phyloP scores from a whole-genome alignment of 306 rosid genomes.

The Cotoneaster glaucophyllus region DNA sequence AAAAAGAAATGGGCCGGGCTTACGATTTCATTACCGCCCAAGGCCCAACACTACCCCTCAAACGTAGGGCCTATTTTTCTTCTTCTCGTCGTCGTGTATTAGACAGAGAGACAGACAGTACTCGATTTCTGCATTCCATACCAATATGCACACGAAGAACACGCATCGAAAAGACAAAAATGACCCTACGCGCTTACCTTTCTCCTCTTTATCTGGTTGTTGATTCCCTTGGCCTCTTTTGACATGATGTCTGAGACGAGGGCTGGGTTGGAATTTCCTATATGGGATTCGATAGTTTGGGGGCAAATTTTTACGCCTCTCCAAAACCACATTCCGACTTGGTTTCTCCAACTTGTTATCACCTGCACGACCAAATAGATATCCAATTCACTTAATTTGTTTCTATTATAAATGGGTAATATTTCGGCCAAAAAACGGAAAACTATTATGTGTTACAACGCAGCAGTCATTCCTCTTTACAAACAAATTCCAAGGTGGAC shows the following conservation, averaged over 20 bases:
- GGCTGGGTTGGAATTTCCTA: slow-evolving; percentile 13
- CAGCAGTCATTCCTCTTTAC: no score
- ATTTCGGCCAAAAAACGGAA: no score
- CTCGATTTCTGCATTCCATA: background rate
- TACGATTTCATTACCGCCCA: background rate
- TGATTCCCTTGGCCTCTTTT: background rate
- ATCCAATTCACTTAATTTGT: background rate
- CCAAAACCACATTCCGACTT: slow-evolving; percentile 24
- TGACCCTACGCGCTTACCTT: background rate
- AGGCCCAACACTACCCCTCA: no score
- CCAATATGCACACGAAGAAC: background rate
- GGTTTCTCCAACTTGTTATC: slow-evolving; percentile 2
- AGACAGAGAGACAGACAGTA: background rate
- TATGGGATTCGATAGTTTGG: slow-evolving; percentile 8
- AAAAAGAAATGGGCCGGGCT: background rate
- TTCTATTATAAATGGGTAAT: no score
- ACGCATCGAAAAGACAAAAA: background rate
- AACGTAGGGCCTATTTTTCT: no score
- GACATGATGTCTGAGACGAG: no score
- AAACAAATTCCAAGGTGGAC: no score
- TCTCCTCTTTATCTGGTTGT: background rate
- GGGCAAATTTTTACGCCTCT: slow-evolving; percentile 25
- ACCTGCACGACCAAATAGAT: background rate
- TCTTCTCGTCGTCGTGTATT: background rate
- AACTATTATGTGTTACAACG: no score